Evolutionary conservation across 106 monocot genomes (phyloP), one percentile per base, ranked within the genome.

Genomic region (Chionographis japonica): DNA sequence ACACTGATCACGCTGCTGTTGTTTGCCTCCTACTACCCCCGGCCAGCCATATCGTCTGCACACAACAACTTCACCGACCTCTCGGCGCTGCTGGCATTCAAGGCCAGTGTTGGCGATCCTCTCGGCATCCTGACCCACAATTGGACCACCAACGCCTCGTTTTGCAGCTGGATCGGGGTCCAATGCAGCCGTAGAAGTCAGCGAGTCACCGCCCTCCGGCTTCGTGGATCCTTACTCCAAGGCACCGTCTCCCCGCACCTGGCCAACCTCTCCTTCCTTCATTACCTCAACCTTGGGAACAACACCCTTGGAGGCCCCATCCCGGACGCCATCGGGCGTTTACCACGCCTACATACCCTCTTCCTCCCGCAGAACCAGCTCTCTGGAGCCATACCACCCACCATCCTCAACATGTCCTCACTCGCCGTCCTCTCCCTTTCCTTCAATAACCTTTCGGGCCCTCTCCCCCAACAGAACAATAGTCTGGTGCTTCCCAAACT

Each of bases 81-180:
- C 27, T 27, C 27, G 27, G 27, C 27, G 27, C 27, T 27, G 27
- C 27, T 27, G 27, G 27, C 27, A 1, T 27, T 27, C 27, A 27
- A 27, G 27, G 27, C 27, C 27, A 27, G 27, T 1, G 27, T 27
- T 1, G 27, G 27, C 1, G 27, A 27, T 27, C 27, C 27, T 27
- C 27, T 27, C 27, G 27, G 1, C 27, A 1, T 27, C 27, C 27
- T 27, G 1, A 27, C 27, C 27, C 27, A 27, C 27, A 71, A 42
- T 64, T 79, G 65, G 67, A 59, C 18, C 6, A 40, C 62, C 5
- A 46, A 27, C 38, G 1, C 27, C 39, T 52, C 78, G 18, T 66
- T 52, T 20, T 59, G 78, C 65, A 38, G 2, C 50, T 67, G 78
- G 78, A 14, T 69, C 36, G 76, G 76, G 0, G 62, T 76, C 27